phyloP scores from a whole-genome alignment of 805 yeast species.

The Starmerella scarabaei region DNA sequence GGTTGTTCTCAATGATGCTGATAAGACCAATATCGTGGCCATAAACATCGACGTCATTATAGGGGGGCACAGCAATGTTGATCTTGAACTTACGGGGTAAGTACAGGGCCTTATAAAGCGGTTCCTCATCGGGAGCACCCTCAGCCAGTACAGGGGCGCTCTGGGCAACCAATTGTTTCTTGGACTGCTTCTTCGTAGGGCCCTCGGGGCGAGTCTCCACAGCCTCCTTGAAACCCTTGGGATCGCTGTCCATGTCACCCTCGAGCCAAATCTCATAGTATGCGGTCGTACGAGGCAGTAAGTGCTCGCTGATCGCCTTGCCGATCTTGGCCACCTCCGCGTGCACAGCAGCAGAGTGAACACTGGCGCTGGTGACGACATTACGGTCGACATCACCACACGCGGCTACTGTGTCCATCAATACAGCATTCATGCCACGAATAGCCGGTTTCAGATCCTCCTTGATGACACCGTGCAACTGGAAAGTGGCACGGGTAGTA shows the following conservation, averaged over 20 bases:
- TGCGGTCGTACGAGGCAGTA: conserved; percentile 85
- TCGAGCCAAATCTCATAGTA: conserved; percentile 95
- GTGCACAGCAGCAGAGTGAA: conserved; percentile 72
- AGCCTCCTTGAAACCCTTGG: conserved; percentile 46
- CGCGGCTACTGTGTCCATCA: conserved; percentile 92
- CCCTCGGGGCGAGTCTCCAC: conserved; percentile 56
- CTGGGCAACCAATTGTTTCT: conserved; percentile 66
- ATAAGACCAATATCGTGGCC: conserved; percentile 90
- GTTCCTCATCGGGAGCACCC: conserved; percentile 58
- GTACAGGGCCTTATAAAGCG: conserved; percentile 73
- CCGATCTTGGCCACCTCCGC: conserved; percentile 55
- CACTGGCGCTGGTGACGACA: conserved; percentile 85
- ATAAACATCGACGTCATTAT: conserved; percentile 90
- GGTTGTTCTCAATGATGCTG: conserved; percentile 53
- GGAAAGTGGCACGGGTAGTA: conserved; percentile 95
- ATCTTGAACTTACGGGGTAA: conserved; percentile 93
- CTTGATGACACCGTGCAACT: conserved; percentile 87
- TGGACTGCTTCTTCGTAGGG: conserved; percentile 51
- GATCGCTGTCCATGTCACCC: conserved; percentile 56
- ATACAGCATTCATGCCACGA: conserved; percentile 79
- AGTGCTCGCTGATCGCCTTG: conserved; percentile 56
- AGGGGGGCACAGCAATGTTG: conserved; percentile 90
- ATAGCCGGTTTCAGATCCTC: conserved; percentile 79
- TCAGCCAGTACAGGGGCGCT: conserved; percentile 35
- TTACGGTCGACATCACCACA: conserved; percentile 98